phyloP scores from a whole-genome alignment of 345 rosid genomes.

The Pugionium dolabratum region DNA sequence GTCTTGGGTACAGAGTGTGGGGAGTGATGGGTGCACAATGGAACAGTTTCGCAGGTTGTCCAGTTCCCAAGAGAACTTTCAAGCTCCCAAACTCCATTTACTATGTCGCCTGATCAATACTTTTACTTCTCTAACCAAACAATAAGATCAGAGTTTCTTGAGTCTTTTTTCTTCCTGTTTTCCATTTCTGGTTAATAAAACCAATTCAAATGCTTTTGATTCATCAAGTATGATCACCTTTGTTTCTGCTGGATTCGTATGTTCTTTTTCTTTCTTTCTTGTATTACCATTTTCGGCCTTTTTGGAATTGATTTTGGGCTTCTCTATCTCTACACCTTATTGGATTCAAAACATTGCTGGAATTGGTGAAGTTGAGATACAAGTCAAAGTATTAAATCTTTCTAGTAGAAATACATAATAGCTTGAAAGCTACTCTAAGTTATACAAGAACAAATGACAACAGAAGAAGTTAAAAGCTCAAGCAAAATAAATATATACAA shows the following conservation, averaged over 20 bases:
- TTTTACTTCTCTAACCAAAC: constrained; percentile 11
- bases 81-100: constrained; percentile 89
- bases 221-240: constrained; percentile 30
- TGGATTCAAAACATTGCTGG: constrained; percentile 12
- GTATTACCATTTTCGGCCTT: constrained; percentile 33
- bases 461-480: constrained; percentile 29
- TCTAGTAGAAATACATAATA: constrained; percentile 4
- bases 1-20: constrained; percentile 75
- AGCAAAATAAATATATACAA: constrained; percentile 3
- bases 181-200: constrained; percentile 10
- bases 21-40: constrained; percentile 78
- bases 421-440: constrained; percentile 41
- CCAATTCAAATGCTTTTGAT: constrained; percentile 24
- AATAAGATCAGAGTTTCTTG: constrained; percentile 35
- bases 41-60: constrained; percentile 75
- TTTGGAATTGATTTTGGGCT: constrained; percentile 30
- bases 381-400: too few relatives aligned
- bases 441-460: constrained; percentile 30
- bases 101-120: constrained; percentile 45
- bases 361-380: constrained; percentile 5
- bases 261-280: background rate
- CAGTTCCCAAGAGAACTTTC: constrained; percentile 68
- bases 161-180: constrained; percentile 8
- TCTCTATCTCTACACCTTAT: constrained; percentile 6
- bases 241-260: constrained; percentile 5